Base-by-base conservation (phyloP, 176 grass and related monocot genomes). In the Cocos nucifera region DNA sequence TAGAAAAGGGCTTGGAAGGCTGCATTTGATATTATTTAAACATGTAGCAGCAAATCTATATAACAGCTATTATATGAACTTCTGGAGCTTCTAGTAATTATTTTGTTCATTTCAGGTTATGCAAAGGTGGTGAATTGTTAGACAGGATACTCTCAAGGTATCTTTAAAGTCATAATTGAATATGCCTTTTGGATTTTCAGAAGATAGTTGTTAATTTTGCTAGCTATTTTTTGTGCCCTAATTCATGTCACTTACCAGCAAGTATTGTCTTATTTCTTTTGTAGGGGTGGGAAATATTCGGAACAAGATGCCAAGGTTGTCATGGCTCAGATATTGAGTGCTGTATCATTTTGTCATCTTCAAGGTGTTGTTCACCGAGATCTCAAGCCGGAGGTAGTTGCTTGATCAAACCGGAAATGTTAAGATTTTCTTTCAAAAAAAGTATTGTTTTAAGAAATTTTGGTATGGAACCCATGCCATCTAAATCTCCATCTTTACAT, bases 281-380 rank as follows among this genome's bases (percentile, higher is more conserved):
- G 1, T 63, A 83, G 80, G 56, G 80, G 80, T 50, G 80, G 80
- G 32, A 83, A 83, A 39, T 83, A 83, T 58, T 78, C 80, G 26
- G 80, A 83, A 62, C 75, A 83, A 63, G 80, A 83, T 69, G 80
- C 80, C 69, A 83, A 74, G 58, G 51, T 58, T 64, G 80, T 83
- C 25, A 61, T 83, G 4, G 63, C 69, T 70, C 80, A 83, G 58
- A 83, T 83, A 70, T 69, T 83, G 71, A 78, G 70, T 58, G 69
- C 69, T 5, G 80, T 83, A 28, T 59, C 80, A 0, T 83, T 78
- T 32, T 83, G 75, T 63, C 80, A 83, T 78, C 69, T 83, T 69
- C 80, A 83, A 64, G 80, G 80, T 53, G 80, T 83, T 60, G 80
- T 83, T 64, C 80, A 83, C 29, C 62, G 80, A 48, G 80, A 83